Evolutionary conservation across 495 filamentous ascomycete species (phyloP).

Genomic region (Penicillium roqueforti): DNA sequence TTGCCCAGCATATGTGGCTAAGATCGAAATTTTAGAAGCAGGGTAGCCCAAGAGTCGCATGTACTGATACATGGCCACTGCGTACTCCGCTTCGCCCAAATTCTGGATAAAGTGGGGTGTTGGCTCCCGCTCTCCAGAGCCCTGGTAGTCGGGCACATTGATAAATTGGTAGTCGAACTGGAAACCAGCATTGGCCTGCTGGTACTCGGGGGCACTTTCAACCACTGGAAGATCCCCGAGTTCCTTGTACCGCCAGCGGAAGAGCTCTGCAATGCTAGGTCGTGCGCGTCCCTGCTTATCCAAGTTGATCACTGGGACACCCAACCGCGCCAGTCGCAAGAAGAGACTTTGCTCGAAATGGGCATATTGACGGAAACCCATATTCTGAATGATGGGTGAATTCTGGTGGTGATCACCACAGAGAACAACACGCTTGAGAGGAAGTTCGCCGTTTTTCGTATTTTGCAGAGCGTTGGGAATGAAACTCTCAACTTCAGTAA

Average conservation of each 20-base stretch:
- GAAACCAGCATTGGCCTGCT: conserved; percentile 85
- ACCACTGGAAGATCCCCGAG: conserved; percentile 78
- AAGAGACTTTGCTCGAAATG: conserved; percentile 96
- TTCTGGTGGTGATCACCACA: conserved; percentile 97
- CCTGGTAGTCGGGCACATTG: conserved; percentile 92
- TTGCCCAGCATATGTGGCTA: conserved; percentile 95
- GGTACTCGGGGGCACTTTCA: conserved; percentile 63
- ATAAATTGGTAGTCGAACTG: conserved; percentile 95
- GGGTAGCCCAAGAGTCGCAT: conserved; percentile 97
- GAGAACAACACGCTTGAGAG: conserved; percentile 82
- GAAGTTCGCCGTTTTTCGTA: conserved; percentile 61
- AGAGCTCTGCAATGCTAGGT: conserved; percentile 80
- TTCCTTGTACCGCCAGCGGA: conserved; percentile 86
- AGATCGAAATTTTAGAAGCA: conserved; percentile 81
- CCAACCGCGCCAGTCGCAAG: conserved; percentile 80
- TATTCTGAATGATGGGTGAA: conserved; percentile 89
- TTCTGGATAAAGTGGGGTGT: conserved; percentile 98
- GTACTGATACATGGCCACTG: conserved; percentile 92
- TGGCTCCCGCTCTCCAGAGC: conserved; percentile 80
- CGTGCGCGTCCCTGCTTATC: conserved; percentile 90
- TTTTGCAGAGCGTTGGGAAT: conserved; percentile 89
- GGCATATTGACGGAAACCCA: conserved; percentile 93
- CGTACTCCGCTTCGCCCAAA: conserved; percentile 93
- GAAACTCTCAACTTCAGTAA: conserved; percentile 97
- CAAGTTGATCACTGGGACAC: conserved; percentile 82